Conservation (phyloP, 257 asterid species). For the Orobanche coerulescens region DNA sequence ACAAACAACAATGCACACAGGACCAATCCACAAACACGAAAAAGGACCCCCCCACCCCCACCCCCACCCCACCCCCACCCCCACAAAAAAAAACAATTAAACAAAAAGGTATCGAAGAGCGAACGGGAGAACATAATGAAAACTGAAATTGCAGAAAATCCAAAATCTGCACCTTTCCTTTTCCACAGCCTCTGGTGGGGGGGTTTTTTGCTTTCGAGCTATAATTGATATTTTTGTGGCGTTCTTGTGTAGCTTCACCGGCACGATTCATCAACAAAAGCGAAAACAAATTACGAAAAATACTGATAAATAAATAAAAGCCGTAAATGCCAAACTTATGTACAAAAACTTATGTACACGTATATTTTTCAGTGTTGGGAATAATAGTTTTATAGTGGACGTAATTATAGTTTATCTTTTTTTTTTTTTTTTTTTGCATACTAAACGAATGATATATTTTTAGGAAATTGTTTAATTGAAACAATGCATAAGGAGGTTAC, state of each 20-base stretch:
- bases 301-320: neutral
- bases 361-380: too few species aligned
- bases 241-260: neutral
- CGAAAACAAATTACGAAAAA: neutral
- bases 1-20: too few species aligned
- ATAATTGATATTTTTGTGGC: neutral
- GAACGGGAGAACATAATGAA: neutral
- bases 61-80: too few species aligned
- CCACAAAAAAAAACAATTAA: neutral
- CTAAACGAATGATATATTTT: too few species aligned
- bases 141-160: neutral
- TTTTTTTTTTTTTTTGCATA: too few species aligned
- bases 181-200: neutral
- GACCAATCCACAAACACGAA: neutral
- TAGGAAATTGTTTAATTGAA: too few species aligned
- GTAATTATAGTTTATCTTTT: too few species aligned
- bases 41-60: too few species aligned
- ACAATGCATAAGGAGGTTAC: too few species aligned
- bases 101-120: neutral
- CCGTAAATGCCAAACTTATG: neutral
- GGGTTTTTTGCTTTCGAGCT: neutral
- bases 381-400: too few species aligned
- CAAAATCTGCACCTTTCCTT: neutral
- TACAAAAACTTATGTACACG: too few species aligned
- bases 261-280: neutral